Evolutionary conservation across 768 basidiomycete species (phyloP), one percentile per base, ranked within the genome.

Genomic region (Lentinula edodes): DNA sequence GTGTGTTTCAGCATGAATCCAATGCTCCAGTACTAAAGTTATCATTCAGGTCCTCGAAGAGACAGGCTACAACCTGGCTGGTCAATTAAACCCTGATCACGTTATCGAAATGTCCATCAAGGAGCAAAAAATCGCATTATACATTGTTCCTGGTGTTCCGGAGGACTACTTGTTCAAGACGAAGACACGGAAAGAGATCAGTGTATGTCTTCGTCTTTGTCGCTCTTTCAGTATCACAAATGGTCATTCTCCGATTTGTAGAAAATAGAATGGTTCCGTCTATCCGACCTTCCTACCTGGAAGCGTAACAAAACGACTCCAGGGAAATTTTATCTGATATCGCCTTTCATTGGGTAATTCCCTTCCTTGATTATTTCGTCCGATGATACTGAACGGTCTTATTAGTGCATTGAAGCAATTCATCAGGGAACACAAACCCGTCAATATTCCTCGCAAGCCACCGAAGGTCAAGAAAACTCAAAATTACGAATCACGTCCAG

Each of bases 211-310:
- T 52, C 51, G 56, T 46, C 42, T 61, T 52, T 52, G 56, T 46
- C 54, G 35, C 39, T 20, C 52, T 41, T 51, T 32, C 39, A 28
- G 28, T 54, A 62, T 7, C 64, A 68, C 42, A 63, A 57, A 61
- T 36, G 23, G 58, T 65, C 67, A 53, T 65, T 64, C 62, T 64
- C 42, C 48, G 58, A 42, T 38, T 16, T 48, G 41, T 70, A 98
- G 95, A 93, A 92, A 79, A 98, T 98, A 66, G 89, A 95, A 70
- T 99, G 97, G 97, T 97, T 97, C 74, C 85, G 79, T 62, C 76
- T 98, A 55, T 79, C 81, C 18, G 94, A 98, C 71, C 78, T 99
- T 8, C 97, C 96, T 1, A 94, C 92, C 0, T 99, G 95, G 95
- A 93, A 84, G 71, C 85, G 85, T 67, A 89, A 83, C 70, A 90